Base-by-base conservation (phyloP, 2,329 filamentous ascomycete genomes). In the Alternaria sp. region DNA sequence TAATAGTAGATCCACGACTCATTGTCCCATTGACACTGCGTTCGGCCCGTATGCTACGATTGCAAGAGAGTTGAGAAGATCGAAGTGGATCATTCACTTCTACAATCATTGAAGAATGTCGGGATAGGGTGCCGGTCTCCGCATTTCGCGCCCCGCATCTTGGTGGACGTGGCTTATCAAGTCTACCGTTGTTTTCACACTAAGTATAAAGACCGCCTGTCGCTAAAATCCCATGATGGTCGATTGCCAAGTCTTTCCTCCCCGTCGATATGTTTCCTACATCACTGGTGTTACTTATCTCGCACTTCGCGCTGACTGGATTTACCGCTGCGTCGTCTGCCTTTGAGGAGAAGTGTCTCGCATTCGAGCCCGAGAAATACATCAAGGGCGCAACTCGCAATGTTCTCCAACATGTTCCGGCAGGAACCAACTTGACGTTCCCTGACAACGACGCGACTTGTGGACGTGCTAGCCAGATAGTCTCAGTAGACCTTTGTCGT, bases 401-500 rank as follows among this genome's bases (percentile, higher is more conserved):
- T 10, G 60, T 74, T 6, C 67, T 71, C 3, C 72, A 80, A 15
- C 81, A 78, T 59, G 71, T 83, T 1, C 19, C 74, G 5, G 76
- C 75, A 6, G 76, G 77, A 11, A 82, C 79, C 0, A 83, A 80
- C 23, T 56, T 83, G 15, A 73, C 72, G 3, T 72, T 83, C 36
- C 68, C 75, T 13, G 78, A 82, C 66, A 80, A 81, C 47, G 73
- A 77, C 6, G 65, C 75, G 23, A 77, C 73, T 17, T 84, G 82
- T 55, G 67, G 57, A 15, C 73, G 71, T 40, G 59, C 72, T 1
- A 77, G 57, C 17, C 82, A 83, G 61, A 28, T 67, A 1, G 79
- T 83, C 8, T 64, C 77, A 3, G 72, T 69, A 1, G 78, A 81
- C 55, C 26, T 83, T 6, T 85, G 83, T 62, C 80, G 83, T 9